Base-by-base conservation (phyloP, 768 basidiomycete genomes). In the Psilocybe azurescens region DNA sequence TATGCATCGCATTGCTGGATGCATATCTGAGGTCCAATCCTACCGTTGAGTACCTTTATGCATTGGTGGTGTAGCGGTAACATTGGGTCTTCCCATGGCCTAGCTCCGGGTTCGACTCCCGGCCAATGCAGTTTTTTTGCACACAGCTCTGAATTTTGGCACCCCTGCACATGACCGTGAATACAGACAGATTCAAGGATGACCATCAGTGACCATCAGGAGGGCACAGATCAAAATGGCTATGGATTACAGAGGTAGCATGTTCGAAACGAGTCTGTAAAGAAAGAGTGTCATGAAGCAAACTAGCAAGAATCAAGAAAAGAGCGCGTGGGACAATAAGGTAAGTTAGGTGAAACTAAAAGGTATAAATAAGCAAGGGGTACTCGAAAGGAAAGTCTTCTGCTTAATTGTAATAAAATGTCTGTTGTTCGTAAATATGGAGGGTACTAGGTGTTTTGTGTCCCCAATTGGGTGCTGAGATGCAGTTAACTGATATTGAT, bases 51-150 rank as follows among this genome's bases (percentile, higher is more conserved):
- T 28, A 5, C 24, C n/a, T 28, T 5, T 14, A 38, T 36, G 52
- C 52, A 53, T 53, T 53, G 52, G 29, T 50, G 57, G 49, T 38
- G 57, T 54, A 64, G 66, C 61, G 63, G 66, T 65, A 64, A 64
- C 89, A 89, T 90, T 88, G 87, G 86, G 87, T 89, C 88, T 90
- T 90, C 89, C 89, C 89, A 90, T 77, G 81, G 81, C 79, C 78
- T 80, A 79, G 81, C 79, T 74, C 79, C 79, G 81, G 79, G 81
- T 82, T 82, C 81, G 56, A 58, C 56, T 58, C 56, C 56, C 56
- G 56, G 56, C 56, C 61, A 66, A 62, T 62, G 65, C 65, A 62
- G 1, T 56, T 20, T 28, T 11, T 53, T 2, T 2, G 3, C 32
- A 24, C 24, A 24, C 24, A 24, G 24, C 24, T 24, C 24, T 24